Conservation (phyloP, 1,139 yeast genomes). For the Geotrichum cucujoidarum region DNA sequence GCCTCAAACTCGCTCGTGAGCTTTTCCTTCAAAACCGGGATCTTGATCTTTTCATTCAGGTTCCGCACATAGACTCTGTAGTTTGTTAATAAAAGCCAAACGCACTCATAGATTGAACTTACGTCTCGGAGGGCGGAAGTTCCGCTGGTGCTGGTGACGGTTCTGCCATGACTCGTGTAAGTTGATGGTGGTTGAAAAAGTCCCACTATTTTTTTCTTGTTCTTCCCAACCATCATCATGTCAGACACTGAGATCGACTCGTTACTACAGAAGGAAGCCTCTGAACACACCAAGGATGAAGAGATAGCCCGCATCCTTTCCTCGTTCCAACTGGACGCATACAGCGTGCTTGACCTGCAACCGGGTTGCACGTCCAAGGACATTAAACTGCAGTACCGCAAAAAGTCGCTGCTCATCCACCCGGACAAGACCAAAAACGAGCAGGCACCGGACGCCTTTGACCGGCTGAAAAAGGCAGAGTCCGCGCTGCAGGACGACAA, state of each 20-base stretch:
- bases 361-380: slow-evolving; percentile 43
- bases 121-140: slow-evolving; percentile 14
- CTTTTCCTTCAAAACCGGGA: slow-evolving; percentile 46
- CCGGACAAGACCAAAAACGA: slow-evolving; percentile 60
- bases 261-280: slow-evolving; percentile 33
- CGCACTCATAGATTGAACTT: background rate
- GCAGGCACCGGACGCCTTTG: slow-evolving; percentile 61
- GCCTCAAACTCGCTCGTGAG: slow-evolving; percentile 43
- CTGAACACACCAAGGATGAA: slow-evolving; percentile 37
- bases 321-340: slow-evolving; percentile 49
- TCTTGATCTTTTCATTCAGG: slow-evolving; percentile 63
- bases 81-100: background rate
- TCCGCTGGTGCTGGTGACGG: slow-evolving; percentile 3
- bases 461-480: slow-evolving; percentile 42
- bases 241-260: slow-evolving; percentile 30
- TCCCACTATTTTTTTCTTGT: background rate
- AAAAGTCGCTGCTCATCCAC: slow-evolving; percentile 59
- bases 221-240: background rate
- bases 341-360: slow-evolving; percentile 51
- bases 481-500: slow-evolving; percentile 35
- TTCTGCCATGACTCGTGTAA: slow-evolving; percentile 2
- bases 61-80: slow-evolving; percentile 53
- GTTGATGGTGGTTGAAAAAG: slow-evolving; percentile 1
- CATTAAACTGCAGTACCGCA: slow-evolving; percentile 49
- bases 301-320: slow-evolving; percentile 54